These are phyloP conservation scores for Diversispora eburnea DNA, from an alignment of 192 early-diverging fungal genomes.

Conservation along the genomic window DNA sequence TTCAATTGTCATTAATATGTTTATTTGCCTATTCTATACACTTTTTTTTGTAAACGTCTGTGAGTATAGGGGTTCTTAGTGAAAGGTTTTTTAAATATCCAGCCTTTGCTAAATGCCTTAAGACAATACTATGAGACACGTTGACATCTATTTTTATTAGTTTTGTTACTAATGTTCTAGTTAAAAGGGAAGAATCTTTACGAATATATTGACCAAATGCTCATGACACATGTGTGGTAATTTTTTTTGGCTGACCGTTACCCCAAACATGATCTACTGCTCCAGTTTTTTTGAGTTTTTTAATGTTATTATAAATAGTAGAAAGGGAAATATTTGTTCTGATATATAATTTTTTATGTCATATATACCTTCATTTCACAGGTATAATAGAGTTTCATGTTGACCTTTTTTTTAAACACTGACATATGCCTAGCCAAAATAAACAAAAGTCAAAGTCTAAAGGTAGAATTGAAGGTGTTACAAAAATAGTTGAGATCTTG, in stretches of 20 bases:
- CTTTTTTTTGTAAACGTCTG: background rate
- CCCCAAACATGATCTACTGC: background rate
- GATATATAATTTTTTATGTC: background rate
- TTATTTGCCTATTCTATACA: constrained; percentile 5
- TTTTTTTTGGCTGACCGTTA: constrained; percentile 1
- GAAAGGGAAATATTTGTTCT: background rate
- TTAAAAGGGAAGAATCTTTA: background rate
- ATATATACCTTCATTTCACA: constrained; percentile 11
- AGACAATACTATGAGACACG: background rate
- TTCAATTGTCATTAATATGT: constrained; percentile 15
- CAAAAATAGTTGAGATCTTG: too few species aligned
- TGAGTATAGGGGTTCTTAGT: background rate
- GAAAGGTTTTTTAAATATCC: background rate
- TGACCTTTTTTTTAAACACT: background rate
- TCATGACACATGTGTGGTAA: background rate
- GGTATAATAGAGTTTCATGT: background rate
- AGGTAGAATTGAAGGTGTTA: too few species aligned
- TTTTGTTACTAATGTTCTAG: background rate
- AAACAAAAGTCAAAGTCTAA: too few species aligned
- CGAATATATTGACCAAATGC: constrained; percentile 5
- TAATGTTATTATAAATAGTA: constrained; percentile 18
- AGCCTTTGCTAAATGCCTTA: background rate
- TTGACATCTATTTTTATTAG: background rate
- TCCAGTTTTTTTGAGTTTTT: constrained; percentile 15
- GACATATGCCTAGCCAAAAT: too few species aligned